Evolutionary conservation across 2,329 filamentous ascomycete genomes (phyloP).

Genomic region (Diplodia corticola): DNA sequence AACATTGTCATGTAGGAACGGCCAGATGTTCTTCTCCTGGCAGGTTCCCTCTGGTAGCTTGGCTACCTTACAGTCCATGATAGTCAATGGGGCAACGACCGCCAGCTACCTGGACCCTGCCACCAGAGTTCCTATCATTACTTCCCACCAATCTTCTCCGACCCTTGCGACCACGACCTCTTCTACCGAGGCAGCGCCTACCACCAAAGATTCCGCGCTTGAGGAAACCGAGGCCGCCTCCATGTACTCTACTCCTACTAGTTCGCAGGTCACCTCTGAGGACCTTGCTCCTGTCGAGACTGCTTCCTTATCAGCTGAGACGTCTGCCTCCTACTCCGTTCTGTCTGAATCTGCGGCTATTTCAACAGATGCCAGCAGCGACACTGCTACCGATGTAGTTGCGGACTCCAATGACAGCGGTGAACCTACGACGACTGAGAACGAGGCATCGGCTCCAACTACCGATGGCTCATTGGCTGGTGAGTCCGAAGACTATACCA

Average conservation of each 20-base stretch:
- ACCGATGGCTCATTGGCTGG: not conserved
- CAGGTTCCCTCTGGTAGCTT: not conserved
- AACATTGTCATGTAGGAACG: not conserved
- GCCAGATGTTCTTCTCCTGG: constrained; percentile 16
- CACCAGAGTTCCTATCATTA: not conserved
- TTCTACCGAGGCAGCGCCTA: not conserved
- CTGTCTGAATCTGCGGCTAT: not conserved
- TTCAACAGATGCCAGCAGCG: not conserved
- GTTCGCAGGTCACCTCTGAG: not conserved
- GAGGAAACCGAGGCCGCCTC: not conserved
- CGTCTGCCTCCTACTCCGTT: not conserved
- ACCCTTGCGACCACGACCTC: not conserved
- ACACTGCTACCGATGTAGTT: not conserved
- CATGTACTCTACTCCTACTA: not conserved
- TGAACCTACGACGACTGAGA: not conserved
- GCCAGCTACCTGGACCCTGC: not conserved
- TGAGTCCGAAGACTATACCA: not conserved
- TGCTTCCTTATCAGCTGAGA: not conserved
- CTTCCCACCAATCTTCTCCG: not conserved
- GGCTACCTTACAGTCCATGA: not conserved
- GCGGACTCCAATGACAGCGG: not conserved
- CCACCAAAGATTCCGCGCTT: not conserved
- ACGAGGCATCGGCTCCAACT: not conserved
- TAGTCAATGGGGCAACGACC: not conserved
- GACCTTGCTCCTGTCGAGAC: not conserved